phyloP scores from a whole-genome alignment of 2,329 filamentous ascomycete genomes.

The Juglanconis juglandina region DNA sequence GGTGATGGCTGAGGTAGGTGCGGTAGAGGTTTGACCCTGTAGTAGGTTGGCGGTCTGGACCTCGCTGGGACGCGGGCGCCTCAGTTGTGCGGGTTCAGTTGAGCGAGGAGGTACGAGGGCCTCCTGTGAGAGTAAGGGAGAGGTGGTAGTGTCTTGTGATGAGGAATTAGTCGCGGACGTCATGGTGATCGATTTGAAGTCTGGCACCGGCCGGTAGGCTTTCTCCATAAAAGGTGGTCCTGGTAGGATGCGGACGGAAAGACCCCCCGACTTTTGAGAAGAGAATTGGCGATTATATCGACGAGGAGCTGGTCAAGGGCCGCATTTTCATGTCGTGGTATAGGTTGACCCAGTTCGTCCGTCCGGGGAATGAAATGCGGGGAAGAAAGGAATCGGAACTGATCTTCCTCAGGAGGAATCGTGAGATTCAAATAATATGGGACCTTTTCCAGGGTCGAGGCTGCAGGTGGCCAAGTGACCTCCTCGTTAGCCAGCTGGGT shows the following conservation, averaged over 20 bases:
- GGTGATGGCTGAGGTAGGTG: conserved; percentile 53
- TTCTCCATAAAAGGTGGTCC: conserved; percentile 18
- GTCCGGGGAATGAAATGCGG: conserved; percentile 22
- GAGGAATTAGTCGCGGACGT: conserved; percentile 24
- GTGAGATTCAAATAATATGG: conserved; percentile 18
- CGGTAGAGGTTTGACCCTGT: conserved; percentile 34
- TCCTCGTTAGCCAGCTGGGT: conserved; percentile 14
- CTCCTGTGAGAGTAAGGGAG: conserved; percentile 29
- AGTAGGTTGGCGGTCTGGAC: conserved; percentile 45
- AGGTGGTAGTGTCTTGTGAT: conserved; percentile 27
- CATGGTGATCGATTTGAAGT: conserved; percentile 27
- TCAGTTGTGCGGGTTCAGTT: conserved; percentile 34
- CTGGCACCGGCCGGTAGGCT: conserved; percentile 13
- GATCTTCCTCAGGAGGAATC: conserved; percentile 20
- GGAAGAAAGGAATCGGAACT: conserved; percentile 22
- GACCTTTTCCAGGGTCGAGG: conserved; percentile 18
- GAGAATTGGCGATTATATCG: conserved; percentile 18
- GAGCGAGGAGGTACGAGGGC: conserved; percentile 42
- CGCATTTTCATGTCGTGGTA: conserved; percentile 26
- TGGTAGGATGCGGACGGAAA: conserved; percentile 18
- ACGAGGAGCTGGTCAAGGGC: conserved; percentile 22
- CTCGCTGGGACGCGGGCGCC: conserved; percentile 43
- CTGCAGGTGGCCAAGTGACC: conserved; percentile 17
- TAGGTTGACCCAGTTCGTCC: conserved; percentile 16
- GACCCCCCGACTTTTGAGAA: conserved; percentile 16